phyloP scores from a whole-genome alignment of 345 rosid species.

The Durio zibethinus region DNA sequence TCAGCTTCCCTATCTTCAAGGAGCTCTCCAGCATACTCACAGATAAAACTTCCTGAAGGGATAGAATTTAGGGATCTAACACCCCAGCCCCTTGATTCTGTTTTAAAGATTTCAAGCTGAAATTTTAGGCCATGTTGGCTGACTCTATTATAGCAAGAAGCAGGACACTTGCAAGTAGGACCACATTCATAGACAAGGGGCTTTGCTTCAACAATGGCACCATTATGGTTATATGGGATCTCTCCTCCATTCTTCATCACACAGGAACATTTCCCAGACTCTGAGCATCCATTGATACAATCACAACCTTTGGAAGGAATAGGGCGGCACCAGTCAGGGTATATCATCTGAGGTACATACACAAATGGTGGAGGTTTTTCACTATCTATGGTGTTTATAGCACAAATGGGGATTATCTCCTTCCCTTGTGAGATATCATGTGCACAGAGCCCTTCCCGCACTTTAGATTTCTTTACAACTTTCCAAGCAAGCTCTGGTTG shows the following conservation, averaged over 20 bases:
- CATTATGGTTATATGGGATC: slow-evolving; percentile 74
- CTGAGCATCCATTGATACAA: slow-evolving; percentile 55
- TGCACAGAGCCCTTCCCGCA: slow-evolving; percentile 58
- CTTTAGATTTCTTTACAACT: slow-evolving; percentile 50
- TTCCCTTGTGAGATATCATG: slow-evolving; percentile 65
- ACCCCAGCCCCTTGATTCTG: slow-evolving; percentile 85
- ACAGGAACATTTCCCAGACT: slow-evolving; percentile 48
- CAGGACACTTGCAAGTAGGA: slow-evolving; percentile 70
- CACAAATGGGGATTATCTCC: slow-evolving; percentile 62
- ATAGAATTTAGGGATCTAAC: slow-evolving; percentile 76
- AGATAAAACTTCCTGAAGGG: slow-evolving; percentile 78
- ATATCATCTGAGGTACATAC: slow-evolving; percentile 50
- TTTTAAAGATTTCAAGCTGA: slow-evolving; percentile 80
- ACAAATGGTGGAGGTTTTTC: slow-evolving; percentile 67
- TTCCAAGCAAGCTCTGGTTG: slow-evolving; percentile 88
- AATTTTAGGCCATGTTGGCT: slow-evolving; percentile 68
- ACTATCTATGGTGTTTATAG: slow-evolving; percentile 64
- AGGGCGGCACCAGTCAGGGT: slow-evolving; percentile 52
- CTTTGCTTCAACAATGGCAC: slow-evolving; percentile 65
- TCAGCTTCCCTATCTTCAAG: slow-evolving; percentile 77
- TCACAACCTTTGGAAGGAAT: slow-evolving; percentile 51
- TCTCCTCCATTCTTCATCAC: slow-evolving; percentile 64
- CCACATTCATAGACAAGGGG: slow-evolving; percentile 79
- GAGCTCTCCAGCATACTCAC: slow-evolving; percentile 85
- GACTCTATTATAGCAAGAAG: slow-evolving; percentile 73